Evolutionary conservation across 2,329 filamentous ascomycete genomes (phyloP), one percentile per base, ranked within the genome.

Genomic region (Colletotrichum abscissum): DNA sequence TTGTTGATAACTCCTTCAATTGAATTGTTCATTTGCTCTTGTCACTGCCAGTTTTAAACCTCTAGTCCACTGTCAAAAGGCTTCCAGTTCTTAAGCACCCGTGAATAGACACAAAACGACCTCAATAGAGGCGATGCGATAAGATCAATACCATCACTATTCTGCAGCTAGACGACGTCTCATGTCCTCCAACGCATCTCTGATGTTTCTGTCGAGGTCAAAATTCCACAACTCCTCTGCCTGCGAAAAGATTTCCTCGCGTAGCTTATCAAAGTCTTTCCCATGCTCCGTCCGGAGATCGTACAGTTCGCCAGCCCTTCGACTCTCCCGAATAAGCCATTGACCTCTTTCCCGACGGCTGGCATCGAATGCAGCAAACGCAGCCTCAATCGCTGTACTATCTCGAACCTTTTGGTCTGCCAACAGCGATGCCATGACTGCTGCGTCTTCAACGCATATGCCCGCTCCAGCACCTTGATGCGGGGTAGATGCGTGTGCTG

Each of bases 401-500:
- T 74, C 79, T 0, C 75, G 70, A 2, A 86, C 80, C 12, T 82
- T 76, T 0, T 83, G 82, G 42, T 86, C 82, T 0, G 83, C 84
- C 0, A 92, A 80, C 0, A 91, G 77, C 3, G 84, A 82, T 0
- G 85, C 83, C 1, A 87, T 77, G 2, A 86, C 80, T 19, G 82
- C 81, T 1, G 81, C 82, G 71, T 91, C 88, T 75, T 90, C 88
- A 69, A 92, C 87, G 1, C 87, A 88, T 76, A 91, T 86, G 1
- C 88, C 89, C 0, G 88, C 87, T 2, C 90, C 90, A 1, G 90
- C 86, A 0, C 90, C 90, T 55, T 90, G 88, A 52, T 90, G 88
- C 0, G 91, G 91, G 0, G 89, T 88, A 52, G 88, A 88, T 0
- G 90, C 90, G 77, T 92, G 91, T 0, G 91, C 91, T 0, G 91